Base-by-base conservation (phyloP, 1,284 basidiomycete genomes). In the Cutaneotrichosporon cyanovorans region DNA sequence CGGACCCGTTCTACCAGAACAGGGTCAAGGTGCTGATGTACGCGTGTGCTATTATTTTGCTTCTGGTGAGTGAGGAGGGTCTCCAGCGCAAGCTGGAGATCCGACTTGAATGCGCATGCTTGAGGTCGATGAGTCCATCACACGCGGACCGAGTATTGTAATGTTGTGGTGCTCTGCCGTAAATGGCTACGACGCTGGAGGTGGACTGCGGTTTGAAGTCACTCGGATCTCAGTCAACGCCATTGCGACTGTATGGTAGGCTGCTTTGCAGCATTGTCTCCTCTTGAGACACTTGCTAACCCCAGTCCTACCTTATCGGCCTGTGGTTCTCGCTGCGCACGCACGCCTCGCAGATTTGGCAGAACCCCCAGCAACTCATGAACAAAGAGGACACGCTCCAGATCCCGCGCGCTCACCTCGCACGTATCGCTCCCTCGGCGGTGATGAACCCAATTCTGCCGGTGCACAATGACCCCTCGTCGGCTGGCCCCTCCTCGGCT, bases 251-350 rank as follows among this genome's bases (percentile, higher is more conserved):
- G n/a, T n/a, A n/a, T n/a, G n/a, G n/a, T n/a, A n/a, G n/a, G n/a
- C n/a, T n/a, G n/a, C n/a, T n/a, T n/a, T n/a, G n/a, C n/a, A n/a
- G n/a, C n/a, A n/a, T n/a, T 23, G n/a, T n/a, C n/a, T n/a, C n/a
- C n/a, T n/a, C n/a, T n/a, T 28, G 25, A 28, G 25, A 28, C 25
- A 28, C n/a, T 28, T 7, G 25, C 48, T 48, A 20, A 44, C 39
- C 39, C 15, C 55, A 95, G 89, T 96, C 95, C 0, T 99, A 99
- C 71, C 79, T 95, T 37, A 82, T 98, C 49, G 95, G 95, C 30
- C 76, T 98, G 0, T 98, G 95, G 95, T 99, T 98, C 76, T 97
- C 93, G 37, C 80, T 99, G 16, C 85, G 91, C 37, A 99, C 95
- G 0, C 95, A 99, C 67, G 95, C 95, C 3, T 85, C 87, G 14